Base-by-base conservation (phyloP, 1,284 basidiomycete species). In the Puccinia hordei region DNA sequence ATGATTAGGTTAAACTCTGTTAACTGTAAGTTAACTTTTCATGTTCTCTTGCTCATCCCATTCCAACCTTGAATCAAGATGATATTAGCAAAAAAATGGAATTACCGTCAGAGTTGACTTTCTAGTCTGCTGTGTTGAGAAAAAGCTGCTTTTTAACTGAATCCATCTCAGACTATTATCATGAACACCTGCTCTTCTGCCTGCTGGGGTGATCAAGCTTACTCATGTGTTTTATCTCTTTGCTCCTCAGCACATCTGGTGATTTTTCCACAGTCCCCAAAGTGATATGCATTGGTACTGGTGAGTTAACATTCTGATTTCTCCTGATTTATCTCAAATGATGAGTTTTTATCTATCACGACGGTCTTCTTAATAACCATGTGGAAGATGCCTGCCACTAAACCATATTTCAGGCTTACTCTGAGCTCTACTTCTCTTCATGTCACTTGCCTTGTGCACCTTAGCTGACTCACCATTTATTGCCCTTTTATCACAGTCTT, bases 361-460 rank as follows among this genome's bases (percentile, higher is more conserved):
- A 63, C 59, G 59, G 59, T 63, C 59, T 63, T 63, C 59, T 10
- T 63, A 63, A 63, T 8, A 35, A 63, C 17, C 15, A 17, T 63
- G 59, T 63, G 59, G 59, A 63, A 63, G 12, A 17, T 63, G 59
- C 59, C 59, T 63, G 59, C 59, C 59, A 63, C 59, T 63, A 63
- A 63, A 63, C 59, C 59, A 59, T 38, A 22, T 63, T 63, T 38
- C 59, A 63, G 59, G 59, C 59, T 38, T 63, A 38, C 59, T 63
- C 59, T 63, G 59, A 63, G 19, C 59, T 17, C 12, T 30, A 6
- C 33, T 12, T 12, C 38, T 41, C 38, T 41, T 41, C n/a, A n/a
- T n/a, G n/a, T n/a, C n/a, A n/a, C n/a, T n/a, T n/a, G n/a, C n/a
- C n/a, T n/a, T n/a, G n/a, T n/a, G n/a, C n/a, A n/a, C n/a, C n/a